Percentiles rank a stretch among this genome's conserved stretches.
Evolutionary conservation across 345 rosid genomes (phyloP).

Genomic region (Gossypium ekmanianum): DNA sequence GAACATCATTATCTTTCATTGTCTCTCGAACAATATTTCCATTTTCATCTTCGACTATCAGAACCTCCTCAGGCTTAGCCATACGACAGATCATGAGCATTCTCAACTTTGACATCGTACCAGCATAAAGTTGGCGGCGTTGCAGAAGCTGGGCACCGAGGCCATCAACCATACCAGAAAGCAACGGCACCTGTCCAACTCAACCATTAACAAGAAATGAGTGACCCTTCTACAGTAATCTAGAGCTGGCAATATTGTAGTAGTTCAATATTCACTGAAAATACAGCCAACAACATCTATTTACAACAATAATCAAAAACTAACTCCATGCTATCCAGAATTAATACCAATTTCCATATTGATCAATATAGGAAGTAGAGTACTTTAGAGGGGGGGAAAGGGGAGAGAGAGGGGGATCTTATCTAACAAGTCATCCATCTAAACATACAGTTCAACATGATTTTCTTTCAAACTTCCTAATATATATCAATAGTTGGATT

Average conservation of each 20-base stretch:
- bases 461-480: neutral
- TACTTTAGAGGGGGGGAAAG: too few species aligned
- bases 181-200: slow-evolving; percentile 57
- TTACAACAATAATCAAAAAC: neutral
- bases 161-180: slow-evolving; percentile 83
- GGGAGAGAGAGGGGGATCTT: neutral
- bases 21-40: slow-evolving; percentile 99
- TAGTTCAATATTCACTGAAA: neutral
- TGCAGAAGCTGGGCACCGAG: slow-evolving; percentile 70
- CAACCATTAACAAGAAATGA: slow-evolving; percentile 15
- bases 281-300: neutral
- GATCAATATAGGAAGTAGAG: too few species aligned
- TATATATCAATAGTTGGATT: neutral
- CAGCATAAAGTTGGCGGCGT: slow-evolving; percentile 83
- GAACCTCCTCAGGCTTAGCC: slow-evolving; percentile 99
- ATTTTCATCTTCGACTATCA: slow-evolving; percentile 99
- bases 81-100: slow-evolving; percentile 95
- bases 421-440: neutral
- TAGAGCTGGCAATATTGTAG: neutral
- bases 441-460: neutral
- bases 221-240: slow-evolving; percentile 7
- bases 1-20: slow-evolving; percentile 98
- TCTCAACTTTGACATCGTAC: slow-evolving; percentile 85
- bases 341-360: neutral
- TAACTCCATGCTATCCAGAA: too few species aligned